Base-by-base conservation (phyloP, 208 protist genomes). In the Tetramitus jugosus region DNA sequence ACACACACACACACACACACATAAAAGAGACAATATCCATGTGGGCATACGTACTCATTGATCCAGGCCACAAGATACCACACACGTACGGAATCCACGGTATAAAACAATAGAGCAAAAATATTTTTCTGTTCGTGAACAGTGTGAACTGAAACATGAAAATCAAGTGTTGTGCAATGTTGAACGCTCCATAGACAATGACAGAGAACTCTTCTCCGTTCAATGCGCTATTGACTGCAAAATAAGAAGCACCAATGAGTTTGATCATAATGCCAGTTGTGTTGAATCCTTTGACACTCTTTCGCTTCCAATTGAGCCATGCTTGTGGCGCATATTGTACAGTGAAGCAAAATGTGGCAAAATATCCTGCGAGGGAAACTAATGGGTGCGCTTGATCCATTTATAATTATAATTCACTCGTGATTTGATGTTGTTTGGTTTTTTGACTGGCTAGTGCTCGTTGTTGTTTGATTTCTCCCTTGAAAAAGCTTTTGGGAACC, bases 71-170 rank as follows among this genome's bases (percentile, higher is more conserved):
- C 1, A 20, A 53, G 23, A n/a, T 3, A 26, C 67, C 67, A 39
- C 2, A 37, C 46, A 74, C 2, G 2, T 53, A 4, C 4, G 67
- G 42, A 33, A 74, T 0, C 2, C 46, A 4, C 17, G 67, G 67
- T 39, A 74, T 33, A 26, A 53, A 39, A 39, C 46, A 20, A 35
- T 31, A 74, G 7, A 74, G 10, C 2, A 37, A 39, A 43, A 56
- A 74, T 37, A 53, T 31, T 53, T 37, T 49, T 53, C 26, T 52
- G 8, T 35, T 35, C 7, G 67, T 74, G 26, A 53, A 74, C 6
- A 53, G 14, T n/a, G 67, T 53, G 39, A 74, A 74, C 37, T 74
- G 67, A 17, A 49, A n/a, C 40, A 74, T 74, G 26, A 74, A 74
- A 39, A 74, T 52, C 23, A 35, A 39, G 53, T 74, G 67, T 53